Base-by-base conservation (phyloP, 495 filamentous ascomycete genomes). In the Aspergillus diversus region DNA sequence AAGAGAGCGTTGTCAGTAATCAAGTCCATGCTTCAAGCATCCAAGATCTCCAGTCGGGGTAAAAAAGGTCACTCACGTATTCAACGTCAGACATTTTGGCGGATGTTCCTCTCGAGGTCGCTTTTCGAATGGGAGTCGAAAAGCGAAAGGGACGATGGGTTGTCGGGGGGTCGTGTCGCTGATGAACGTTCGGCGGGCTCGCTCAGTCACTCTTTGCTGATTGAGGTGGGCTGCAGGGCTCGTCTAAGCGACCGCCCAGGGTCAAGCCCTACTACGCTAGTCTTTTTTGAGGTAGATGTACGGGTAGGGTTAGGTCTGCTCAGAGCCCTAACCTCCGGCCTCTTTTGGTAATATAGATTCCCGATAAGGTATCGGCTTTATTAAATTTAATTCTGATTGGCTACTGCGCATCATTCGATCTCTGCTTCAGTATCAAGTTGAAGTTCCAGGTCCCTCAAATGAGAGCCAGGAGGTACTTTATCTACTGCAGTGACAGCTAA, bases 61-160 rank as follows among this genome's bases (percentile, higher is more conserved):
- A 7, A 31, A 56, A 58, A 53, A 21, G 21, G 39, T 12, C 7
- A 91, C 91, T 81, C 85, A 94, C 92, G 86, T 97, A 96, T 82
- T 92, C 90, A 72, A 71, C 72, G 83, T 97, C 92, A 86, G 92
- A 92, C 92, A 96, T 96, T 84, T 83, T 93, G 87, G 83, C 85
- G 84, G 81, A 72, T 70, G 69, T 76, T 76, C 81, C 77, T 80
- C 75, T 73, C 69, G 69, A 74, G 71, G 74, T 77, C 77, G 81
- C 79, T 78, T 83, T 77, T 71, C 77, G 81, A 80, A 74, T 75
- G 71, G 66, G 62, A 74, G 75, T 83, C 75, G 80, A 81, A 82
- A 81, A 79, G 75, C 76, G 77, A 79, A 72, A 73, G 43, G 71
- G 73, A 74, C 72, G 69, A 77, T 75, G 66, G 71, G 73, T 80